Base-by-base conservation (phyloP, 2,329 filamentous ascomycete genomes). In the Arthrobotrys sinensis region DNA sequence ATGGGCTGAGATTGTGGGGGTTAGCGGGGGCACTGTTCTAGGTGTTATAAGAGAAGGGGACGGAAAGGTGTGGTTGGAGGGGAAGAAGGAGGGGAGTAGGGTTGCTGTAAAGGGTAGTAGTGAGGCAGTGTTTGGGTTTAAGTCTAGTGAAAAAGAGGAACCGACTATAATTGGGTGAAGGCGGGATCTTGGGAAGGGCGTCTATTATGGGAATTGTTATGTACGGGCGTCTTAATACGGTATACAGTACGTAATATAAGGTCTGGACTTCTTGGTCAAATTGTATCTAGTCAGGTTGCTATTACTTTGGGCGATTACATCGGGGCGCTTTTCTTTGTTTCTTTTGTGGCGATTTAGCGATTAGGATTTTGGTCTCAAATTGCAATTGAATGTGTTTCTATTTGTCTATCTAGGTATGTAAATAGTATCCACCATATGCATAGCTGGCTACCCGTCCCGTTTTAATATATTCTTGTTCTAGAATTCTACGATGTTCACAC, bases 11-110 rank as follows among this genome's bases (percentile, higher is more conserved):
- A 46, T 75, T n/a, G n/a, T 43, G 14, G 63, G 46, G 3, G 28
- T 66, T 3, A 16, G 24, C 32, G 60, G 60, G 28, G 21, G 38
- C 50, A 48, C 43, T 36, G 50, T 16, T 6, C 6, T 1, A 2
- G 40, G 32, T 10, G 43, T 66, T 14, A 50, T 66, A 21, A 73
- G 69, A 16, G 69, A 73, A 48, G 19, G 21, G 11, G 63, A 46
- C 43, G 38, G 70, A 32, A 57, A 38, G 32, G 52, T 21, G 11
- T 38, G 19, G 12, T 14, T 57, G 32, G 19, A 57, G 3, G 52
- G 52, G 8, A 5, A 38, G 52, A 57, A 38, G 12, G 5, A 4
- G 12, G 52, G 32, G n/a, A 38, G 52, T 12, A 38, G 6, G 12
- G 50, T 16, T 11, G 14, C 11, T 16, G 50, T 53, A 24, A 24